phyloP scores from a whole-genome alignment of 1,284 basidiomycete species.

The Malassezia obtusa region DNA sequence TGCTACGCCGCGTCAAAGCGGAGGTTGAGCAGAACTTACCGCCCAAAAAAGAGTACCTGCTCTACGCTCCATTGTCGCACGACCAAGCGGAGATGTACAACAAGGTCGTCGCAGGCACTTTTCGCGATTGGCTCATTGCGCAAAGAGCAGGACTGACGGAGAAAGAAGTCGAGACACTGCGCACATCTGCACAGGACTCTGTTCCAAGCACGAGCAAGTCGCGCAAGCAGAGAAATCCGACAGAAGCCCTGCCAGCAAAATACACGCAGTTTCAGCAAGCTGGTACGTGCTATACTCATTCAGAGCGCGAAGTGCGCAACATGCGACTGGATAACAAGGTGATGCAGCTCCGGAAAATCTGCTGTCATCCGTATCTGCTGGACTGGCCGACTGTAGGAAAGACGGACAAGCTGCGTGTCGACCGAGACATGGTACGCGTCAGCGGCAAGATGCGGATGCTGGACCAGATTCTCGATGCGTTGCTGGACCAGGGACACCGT shows the following conservation, averaged over 20 bases:
- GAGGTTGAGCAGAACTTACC: conserved; percentile 41
- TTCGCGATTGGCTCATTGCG: conserved; percentile 37
- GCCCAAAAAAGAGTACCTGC: conserved; percentile 55
- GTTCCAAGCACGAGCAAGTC: background rate
- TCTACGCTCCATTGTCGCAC: conserved; percentile 77
- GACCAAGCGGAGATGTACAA: conserved; percentile 77
- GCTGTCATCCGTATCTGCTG: conserved; percentile 86
- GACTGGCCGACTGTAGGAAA: conserved; percentile 69
- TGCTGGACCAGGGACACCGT: conserved; percentile 76
- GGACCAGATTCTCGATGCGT: conserved; percentile 70
- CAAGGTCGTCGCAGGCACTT: conserved; percentile 47
- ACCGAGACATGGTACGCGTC: conserved; percentile 65
- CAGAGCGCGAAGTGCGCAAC: conserved; percentile 37
- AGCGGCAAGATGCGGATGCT: conserved; percentile 96
- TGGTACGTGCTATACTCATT: background rate
- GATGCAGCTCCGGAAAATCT: conserved; percentile 70
- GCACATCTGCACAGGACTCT: too few species aligned
- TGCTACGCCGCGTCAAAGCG: conserved; percentile 37
- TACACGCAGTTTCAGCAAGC: background rate
- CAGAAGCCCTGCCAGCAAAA: background rate
- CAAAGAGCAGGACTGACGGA: conserved; percentile 27
- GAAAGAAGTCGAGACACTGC: background rate
- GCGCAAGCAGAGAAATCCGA: too few species aligned
- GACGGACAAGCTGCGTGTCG: conserved; percentile 51
- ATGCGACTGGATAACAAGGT: conserved; percentile 84